These are phyloP conservation scores for Phaffia tasmanica DNA, from an alignment of 768 basidiomycete genomes.

Conservation along the genomic window DNA sequence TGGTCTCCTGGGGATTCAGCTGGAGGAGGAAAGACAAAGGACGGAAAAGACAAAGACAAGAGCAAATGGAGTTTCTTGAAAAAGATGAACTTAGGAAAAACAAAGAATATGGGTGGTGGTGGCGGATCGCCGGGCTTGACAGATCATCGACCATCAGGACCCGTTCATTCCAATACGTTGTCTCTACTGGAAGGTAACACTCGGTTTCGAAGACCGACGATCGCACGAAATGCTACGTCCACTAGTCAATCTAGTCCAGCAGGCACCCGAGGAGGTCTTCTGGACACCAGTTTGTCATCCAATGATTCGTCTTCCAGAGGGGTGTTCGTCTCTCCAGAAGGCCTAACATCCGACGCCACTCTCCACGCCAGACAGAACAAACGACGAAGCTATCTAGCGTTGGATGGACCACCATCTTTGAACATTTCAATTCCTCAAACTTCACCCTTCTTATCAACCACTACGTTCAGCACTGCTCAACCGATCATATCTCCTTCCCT, in stretches of 20 bases:
- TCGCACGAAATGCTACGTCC: background rate
- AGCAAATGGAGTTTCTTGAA: constrained; percentile 80
- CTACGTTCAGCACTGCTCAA: constrained; percentile 2
- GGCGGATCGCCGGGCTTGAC: background rate
- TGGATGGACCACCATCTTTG: constrained; percentile 52
- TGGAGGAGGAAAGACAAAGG: background rate
- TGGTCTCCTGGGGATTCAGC: constrained; percentile 16
- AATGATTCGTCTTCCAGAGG: background rate
- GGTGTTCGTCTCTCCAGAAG: background rate
- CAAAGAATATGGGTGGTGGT: constrained; percentile 41
- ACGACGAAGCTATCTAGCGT: constrained; percentile 77
- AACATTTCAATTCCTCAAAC: constrained; percentile 56
- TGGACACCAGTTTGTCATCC: background rate
- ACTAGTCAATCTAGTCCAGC: background rate
- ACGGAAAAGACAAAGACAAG: constrained; percentile 42
- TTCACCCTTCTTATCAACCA: constrained; percentile 46
- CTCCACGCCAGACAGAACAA: constrained; percentile 44
- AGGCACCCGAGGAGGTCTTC: constrained; percentile 1
- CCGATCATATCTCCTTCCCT: background rate
- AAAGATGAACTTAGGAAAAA: constrained; percentile 97
- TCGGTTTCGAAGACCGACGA: background rate
- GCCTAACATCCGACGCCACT: background rate
- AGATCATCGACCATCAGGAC: constrained; percentile 1
- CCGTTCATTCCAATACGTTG: constrained; percentile 15
- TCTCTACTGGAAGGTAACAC: constrained; percentile 12